A percentile compares a stretch with the other conserved stretches of the same genome.
Conservation (phyloP, 352 stramenopile genomes). For the Phytophthora pistaciae region DNA sequence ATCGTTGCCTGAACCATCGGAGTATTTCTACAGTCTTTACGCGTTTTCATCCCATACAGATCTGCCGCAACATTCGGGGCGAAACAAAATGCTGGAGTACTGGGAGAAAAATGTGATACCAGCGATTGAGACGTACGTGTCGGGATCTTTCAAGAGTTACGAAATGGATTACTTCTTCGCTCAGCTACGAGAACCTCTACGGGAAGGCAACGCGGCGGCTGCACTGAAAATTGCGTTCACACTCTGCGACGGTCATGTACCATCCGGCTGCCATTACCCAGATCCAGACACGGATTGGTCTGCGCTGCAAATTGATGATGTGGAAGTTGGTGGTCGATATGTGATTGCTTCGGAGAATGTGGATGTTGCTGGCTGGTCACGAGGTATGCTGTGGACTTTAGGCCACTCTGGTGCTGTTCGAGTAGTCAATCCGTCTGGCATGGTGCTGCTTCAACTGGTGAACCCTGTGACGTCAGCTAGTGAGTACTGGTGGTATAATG, state of each 20-base stretch:
- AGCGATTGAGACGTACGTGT: slow-evolving; percentile 83
- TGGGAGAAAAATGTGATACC: slow-evolving; percentile 90
- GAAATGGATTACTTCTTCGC: slow-evolving; percentile 92
- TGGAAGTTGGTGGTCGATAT: slow-evolving; percentile 73
- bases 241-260: slow-evolving; percentile 80
- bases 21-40: slow-evolving; percentile 82
- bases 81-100: slow-evolving; percentile 87
- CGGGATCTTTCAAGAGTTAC: slow-evolving; percentile 87
- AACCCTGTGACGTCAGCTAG: slow-evolving; percentile 57
- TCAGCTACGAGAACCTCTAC: slow-evolving; percentile 76
- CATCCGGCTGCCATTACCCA: slow-evolving; percentile 82
- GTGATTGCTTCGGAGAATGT: slow-evolving; percentile 49
- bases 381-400: slow-evolving; percentile 73
- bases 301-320: slow-evolving; percentile 78
- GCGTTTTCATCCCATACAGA: slow-evolving; percentile 70
- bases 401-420: slow-evolving; percentile 64
- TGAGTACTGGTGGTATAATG: slow-evolving; percentile 81
- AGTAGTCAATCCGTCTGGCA: slow-evolving; percentile 57
- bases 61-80: slow-evolving; percentile 69
- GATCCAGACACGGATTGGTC: slow-evolving; percentile 83
- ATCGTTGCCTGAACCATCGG: slow-evolving; percentile 23
- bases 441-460: slow-evolving; percentile 70
- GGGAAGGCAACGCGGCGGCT: slow-evolving; percentile 78
- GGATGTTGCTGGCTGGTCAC: slow-evolving; percentile 49
- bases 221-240: slow-evolving; percentile 86